phyloP scores from a whole-genome alignment of 331 rosid genomes.

The Ulmus americana region DNA sequence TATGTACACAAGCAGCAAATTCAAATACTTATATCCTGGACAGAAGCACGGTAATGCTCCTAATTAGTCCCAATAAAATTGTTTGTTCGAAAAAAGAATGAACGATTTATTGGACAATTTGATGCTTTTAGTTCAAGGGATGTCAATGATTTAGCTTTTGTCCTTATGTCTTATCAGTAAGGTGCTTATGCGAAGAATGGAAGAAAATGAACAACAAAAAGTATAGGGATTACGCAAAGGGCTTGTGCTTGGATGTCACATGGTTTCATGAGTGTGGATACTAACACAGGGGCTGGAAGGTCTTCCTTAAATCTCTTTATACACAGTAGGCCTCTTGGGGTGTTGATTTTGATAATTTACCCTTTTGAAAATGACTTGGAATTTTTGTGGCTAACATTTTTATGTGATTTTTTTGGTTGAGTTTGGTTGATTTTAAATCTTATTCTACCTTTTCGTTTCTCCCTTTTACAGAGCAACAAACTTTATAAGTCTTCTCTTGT shows the following conservation, averaged over 20 bases:
- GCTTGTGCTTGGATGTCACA: conserved; percentile 78
- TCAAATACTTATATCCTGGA: conserved; percentile 84
- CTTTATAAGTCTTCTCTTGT: too few relatives aligned
- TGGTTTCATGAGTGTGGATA: conserved; percentile 90
- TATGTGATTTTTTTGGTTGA: too few relatives aligned
- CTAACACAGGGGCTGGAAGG: conserved; percentile 64
- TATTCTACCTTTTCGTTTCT: too few relatives aligned
- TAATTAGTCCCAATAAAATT: background rate
- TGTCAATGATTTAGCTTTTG: conserved; percentile 8
- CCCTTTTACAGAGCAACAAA: too few relatives aligned
- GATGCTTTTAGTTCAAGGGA: background rate
- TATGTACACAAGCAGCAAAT: conserved; percentile 86
- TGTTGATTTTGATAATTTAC: conserved; percentile 60
- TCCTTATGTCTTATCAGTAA: conserved; percentile 39
- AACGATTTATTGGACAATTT: background rate
- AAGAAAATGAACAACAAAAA: conserved; percentile 67
- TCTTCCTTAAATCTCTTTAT: conserved; percentile 74
- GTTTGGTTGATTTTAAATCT: too few relatives aligned
- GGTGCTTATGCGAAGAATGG: conserved; percentile 57
- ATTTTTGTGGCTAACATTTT: too few relatives aligned
- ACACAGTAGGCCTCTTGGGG: conserved; percentile 83
- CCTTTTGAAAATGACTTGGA: background rate
- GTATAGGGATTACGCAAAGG: conserved; percentile 60
- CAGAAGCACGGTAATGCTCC: conserved; percentile 45
- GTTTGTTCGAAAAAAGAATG: conserved; percentile 3